Base-by-base conservation (phyloP, 257 asterid genomes). In the Euphrasia confusa region DNA sequence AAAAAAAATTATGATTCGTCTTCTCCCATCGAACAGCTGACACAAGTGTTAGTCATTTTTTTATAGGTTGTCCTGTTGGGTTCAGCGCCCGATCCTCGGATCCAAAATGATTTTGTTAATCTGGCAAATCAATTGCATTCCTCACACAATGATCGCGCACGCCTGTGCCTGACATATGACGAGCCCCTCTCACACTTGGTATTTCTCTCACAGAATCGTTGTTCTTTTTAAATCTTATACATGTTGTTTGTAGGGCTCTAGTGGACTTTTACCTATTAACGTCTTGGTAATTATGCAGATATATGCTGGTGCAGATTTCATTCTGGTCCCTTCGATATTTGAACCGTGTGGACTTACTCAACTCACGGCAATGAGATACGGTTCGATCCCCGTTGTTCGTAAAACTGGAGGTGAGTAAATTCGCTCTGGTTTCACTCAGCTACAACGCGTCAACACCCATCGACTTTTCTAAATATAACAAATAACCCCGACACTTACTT, bases 111-210 rank as follows among this genome's bases (percentile, higher is more conserved):
- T 14, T 93, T 93, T 76, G 87, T 87, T 45, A 81, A 87, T 73
- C 73, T 93, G 89, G 88, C 94, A 63, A 89, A 87, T 74, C 85
- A 93, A 32, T 79, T 93, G 80, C 97, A 80, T 74, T 83, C 92
- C 64, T 77, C 84, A 33, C 74, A 83, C 75, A 69, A 68, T 74
- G 92, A 85, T 65, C 80, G 88, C 17, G 96, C 99, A 57, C 96
- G 92, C 64, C 83, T 93, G 26, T 81, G 94, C 75, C 84, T 89
- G 72, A 69, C 92, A 74, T 93, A 89, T 64, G 99, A 93, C 39
- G 99, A 93, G 81, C 99, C 99, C 59, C 94, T 93, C 64, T 93
- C 99, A 15, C 99, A 93, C 85, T 82, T 93, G 97, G 99, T 93
- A 85, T 56, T 61, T 59, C 17, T 15, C 67, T 58, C 61, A 24